Conservation (phyloP, 345 rosid genomes). For the Dipteronia dyeriana region DNA sequence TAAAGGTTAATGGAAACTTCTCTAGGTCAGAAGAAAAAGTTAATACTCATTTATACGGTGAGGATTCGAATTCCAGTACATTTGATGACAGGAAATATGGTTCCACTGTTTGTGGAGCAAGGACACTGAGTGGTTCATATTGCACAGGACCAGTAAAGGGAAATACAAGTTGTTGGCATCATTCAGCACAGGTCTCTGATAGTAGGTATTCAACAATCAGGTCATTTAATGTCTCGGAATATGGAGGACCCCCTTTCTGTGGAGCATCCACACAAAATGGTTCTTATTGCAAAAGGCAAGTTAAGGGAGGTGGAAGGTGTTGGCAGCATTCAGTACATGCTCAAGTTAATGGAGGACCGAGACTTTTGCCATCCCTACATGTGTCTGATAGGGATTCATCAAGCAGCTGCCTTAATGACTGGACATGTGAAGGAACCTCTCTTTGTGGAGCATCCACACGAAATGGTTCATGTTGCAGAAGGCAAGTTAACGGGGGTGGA, state of each 20-base stretch:
- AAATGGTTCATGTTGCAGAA: constrained; percentile 50
- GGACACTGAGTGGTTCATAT: background rate
- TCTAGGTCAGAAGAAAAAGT: constrained; percentile 19
- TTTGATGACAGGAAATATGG: background rate
- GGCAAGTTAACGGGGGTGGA: constrained; percentile 42
- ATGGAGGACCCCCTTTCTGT: constrained; percentile 32
- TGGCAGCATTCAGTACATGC: constrained; percentile 32
- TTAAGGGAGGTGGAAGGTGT: constrained; percentile 47
- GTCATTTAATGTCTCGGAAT: background rate
- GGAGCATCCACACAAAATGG: constrained; percentile 52
- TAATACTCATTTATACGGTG: background rate
- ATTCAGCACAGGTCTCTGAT: background rate
- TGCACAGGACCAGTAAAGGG: constrained; percentile 13
- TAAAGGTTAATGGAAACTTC: constrained; percentile 43
- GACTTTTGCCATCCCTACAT: background rate
- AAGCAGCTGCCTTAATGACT: background rate
- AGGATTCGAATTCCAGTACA: background rate
- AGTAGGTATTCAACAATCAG: background rate
- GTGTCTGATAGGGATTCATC: background rate
- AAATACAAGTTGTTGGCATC: constrained; percentile 15
- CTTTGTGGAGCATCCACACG: constrained; percentile 54
- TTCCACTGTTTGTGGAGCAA: constrained; percentile 10
- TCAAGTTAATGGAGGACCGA: background rate
- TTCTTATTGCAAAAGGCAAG: constrained; percentile 45
- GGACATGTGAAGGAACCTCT: background rate